Base-by-base conservation (phyloP, 345 rosid genomes). In the Aurinia saxatilis region DNA sequence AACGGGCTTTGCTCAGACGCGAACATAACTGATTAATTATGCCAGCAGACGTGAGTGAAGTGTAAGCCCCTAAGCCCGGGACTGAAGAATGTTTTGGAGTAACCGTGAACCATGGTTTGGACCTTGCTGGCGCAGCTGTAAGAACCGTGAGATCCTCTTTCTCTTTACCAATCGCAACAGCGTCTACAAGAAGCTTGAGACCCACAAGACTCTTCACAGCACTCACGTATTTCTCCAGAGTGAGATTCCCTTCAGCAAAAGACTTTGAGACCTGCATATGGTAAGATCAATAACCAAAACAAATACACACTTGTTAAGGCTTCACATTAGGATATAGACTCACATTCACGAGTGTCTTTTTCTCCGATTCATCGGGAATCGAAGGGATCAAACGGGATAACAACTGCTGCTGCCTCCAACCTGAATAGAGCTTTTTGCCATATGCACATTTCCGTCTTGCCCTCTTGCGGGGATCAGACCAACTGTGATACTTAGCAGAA, bases 391-490 rank as follows among this genome's bases (percentile, higher is more conserved):
- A 65, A 63, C 93, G 85, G 25, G 92, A 73, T 25, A 82, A 51
- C 57, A 88, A 65, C 73, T 80, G 77, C 16, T 85, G 82, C 36
- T 78, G 90, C 74, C 90, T 86, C 93, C 93, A 84, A 46, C 85
- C 87, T 13, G 84, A 67, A 65, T 85, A 84, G 40, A 83, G 75
- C 73, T 78, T 88, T 40, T 65, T 73, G 44, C 90, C 93, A 44
- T 39, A 67, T 23, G 74, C 69, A 42, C 81, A 79, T 60, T 74
- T 85, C 34, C 76, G 64, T 27, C 60, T 77, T 23, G 73, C 77
- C 54, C 68, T 68, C 75, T 80, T 84, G 38, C 77, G 75, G 53
- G 80, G 69, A 60, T 66, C 77, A 65, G 76, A 79, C 93, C 96
- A 84, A 31, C 82, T 77, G 27, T n/a, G 73, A 62, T 79, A 78